These are phyloP conservation scores for Ambrosiella xylebori DNA, from an alignment of 2,329 filamentous ascomycete species.

Conservation along the genomic window DNA sequence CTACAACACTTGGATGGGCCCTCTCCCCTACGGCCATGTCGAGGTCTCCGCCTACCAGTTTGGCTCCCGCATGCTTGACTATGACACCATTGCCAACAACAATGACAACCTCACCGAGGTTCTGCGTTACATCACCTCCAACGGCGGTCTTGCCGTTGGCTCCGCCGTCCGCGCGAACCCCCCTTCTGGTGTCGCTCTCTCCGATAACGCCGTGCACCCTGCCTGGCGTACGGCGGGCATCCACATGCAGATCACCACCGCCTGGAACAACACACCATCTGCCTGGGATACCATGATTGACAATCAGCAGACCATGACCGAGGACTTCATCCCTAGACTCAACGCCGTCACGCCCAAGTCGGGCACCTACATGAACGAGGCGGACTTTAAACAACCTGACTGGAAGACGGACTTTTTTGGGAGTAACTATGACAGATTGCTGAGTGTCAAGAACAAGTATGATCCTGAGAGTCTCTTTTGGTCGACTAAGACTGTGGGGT, in stretches of 20 bases:
- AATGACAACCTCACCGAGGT: slow-evolving; percentile 19
- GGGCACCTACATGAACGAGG: slow-evolving; percentile 35
- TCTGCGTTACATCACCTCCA: slow-evolving; percentile 19
- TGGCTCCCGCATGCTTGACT: slow-evolving; percentile 28
- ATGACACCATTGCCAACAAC: slow-evolving; percentile 20
- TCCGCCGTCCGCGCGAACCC: slow-evolving; percentile 20
- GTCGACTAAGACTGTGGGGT: slow-evolving; percentile 31
- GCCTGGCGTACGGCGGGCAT: slow-evolving; percentile 14
- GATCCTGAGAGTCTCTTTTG: slow-evolving; percentile 31
- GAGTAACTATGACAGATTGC: slow-evolving; percentile 25
- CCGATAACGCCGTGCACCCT: slow-evolving; percentile 15
- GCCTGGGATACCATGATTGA: slow-evolving; percentile 8
- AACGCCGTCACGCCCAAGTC: slow-evolving; percentile 24
- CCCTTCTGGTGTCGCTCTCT: slow-evolving; percentile 16
- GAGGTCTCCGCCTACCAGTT: slow-evolving; percentile 14
- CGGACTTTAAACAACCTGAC: slow-evolving; percentile 26
- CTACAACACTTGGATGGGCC: slow-evolving; percentile 17
- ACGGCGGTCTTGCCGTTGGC: slow-evolving; percentile 21
- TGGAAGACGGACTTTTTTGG: slow-evolving; percentile 31
- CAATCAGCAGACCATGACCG: slow-evolving; percentile 15
- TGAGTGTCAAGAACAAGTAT: slow-evolving; percentile 32
- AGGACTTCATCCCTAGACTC: slow-evolving; percentile 19
- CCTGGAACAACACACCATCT: slow-evolving; percentile 6
- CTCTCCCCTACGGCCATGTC: slow-evolving; percentile 21
- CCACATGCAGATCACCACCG: slow-evolving; percentile 6